Percentiles rank a stretch among this genome's conserved stretches.
These are phyloP conservation scores for Fusarium ramigenum DNA, from an alignment of 2,329 filamentous ascomycete species.

Conservation along the genomic window DNA sequence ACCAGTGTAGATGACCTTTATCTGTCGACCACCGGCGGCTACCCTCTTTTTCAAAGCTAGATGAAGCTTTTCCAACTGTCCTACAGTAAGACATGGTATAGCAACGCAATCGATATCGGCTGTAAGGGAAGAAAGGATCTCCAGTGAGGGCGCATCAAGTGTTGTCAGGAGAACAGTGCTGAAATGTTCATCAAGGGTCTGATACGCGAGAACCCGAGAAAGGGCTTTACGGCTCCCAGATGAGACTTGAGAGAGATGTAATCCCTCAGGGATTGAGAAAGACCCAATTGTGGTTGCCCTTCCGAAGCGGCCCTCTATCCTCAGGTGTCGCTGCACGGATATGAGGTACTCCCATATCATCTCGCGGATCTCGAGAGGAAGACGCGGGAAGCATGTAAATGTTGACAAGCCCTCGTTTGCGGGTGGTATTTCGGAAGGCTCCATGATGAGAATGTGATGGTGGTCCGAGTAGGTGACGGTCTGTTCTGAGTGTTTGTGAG, in stretches of 20 bases:
- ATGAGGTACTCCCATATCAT: not conserved
- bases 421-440: rapidly evolving
- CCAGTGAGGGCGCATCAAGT: not conserved
- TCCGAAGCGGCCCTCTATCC: not conserved
- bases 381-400: not conserved
- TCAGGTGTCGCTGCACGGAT: not conserved
- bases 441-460: too few species aligned
- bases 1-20: not conserved
- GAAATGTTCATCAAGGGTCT: not conserved
- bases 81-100: rapidly evolving
- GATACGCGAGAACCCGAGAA: not conserved
- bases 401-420: not conserved
- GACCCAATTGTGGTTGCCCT: not conserved
- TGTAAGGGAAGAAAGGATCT: not conserved
- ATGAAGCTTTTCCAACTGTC: not conserved
- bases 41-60: not conserved
- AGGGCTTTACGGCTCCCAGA: not conserved
- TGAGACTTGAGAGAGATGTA: rapidly evolving
- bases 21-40: not conserved
- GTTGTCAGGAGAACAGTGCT: not conserved
- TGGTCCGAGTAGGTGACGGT: not conserved
- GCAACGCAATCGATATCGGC: not conserved
- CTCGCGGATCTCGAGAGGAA: not conserved
- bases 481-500: not conserved
- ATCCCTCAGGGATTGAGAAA: not conserved